Conservation (phyloP, 75 land plant genomes). For the Gnetum montanum region DNA sequence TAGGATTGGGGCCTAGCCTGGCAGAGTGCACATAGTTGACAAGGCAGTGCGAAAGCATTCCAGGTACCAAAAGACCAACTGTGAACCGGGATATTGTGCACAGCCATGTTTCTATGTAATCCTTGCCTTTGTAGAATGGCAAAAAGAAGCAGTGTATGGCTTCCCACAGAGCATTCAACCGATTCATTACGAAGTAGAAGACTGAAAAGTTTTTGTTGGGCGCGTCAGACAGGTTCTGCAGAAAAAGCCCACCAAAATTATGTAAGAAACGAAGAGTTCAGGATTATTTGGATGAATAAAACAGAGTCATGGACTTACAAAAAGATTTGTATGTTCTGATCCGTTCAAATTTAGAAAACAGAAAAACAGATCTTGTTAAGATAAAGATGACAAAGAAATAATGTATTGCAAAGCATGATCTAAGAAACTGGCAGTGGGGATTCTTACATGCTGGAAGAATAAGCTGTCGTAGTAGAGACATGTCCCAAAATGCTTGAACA, state of each 20-base stretch:
- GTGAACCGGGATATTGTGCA: slow-evolving; percentile 17
- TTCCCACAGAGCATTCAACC: slow-evolving; percentile 42
- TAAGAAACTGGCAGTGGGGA: no score
- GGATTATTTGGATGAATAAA: not conserved
- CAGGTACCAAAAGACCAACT: slow-evolving; percentile 41
- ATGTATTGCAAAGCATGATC: not conserved
- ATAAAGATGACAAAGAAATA: not conserved
- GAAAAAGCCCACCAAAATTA: not conserved
- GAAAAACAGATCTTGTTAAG: not conserved
- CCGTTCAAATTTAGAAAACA: not conserved
- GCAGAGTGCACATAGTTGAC: slow-evolving; percentile 54
- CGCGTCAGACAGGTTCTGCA: slow-evolving; percentile 39
- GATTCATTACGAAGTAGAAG: slow-evolving; percentile 9
- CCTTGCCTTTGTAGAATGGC: slow-evolving; percentile 17
- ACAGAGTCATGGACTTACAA: no score
- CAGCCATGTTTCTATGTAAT: no score
- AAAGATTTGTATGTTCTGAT: no score
- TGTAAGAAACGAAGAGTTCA: not conserved
- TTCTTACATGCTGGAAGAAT: not conserved
- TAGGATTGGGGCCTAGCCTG: slow-evolving; percentile 25
- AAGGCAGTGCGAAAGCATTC: slow-evolving; percentile 51
- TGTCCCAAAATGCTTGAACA: no score
- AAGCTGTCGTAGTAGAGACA: no score
- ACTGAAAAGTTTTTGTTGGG: slow-evolving; percentile 44
- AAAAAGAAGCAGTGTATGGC: slow-evolving; percentile 19